Percentiles rank a stretch among this genome's conserved stretches.
These are phyloP conservation scores for Nitzschia putrida DNA, from an alignment of 108 stramenopile species.

Conservation along the genomic window DNA sequence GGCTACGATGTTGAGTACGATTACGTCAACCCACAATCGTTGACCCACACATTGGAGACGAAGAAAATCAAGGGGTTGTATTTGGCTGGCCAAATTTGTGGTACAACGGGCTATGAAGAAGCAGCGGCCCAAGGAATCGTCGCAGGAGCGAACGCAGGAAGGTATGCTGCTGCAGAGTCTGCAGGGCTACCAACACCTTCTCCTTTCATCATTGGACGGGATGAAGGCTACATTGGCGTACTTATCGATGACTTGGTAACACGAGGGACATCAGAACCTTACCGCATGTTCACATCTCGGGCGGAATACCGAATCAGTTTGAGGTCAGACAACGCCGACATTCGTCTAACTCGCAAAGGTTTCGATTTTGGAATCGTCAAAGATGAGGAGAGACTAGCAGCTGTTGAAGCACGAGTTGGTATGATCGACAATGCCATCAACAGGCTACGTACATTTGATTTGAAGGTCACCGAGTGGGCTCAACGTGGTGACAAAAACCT, in stretches of 20 bases:
- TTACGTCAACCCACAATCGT: conserved; percentile 91
- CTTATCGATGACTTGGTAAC: conserved; percentile 98
- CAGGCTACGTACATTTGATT: conserved; percentile 60
- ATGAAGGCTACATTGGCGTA: conserved; percentile 97
- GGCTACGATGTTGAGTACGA: conserved; percentile 95
- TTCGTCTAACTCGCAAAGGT: conserved; percentile 91
- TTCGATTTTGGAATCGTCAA: conserved; percentile 87
- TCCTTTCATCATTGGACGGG: conserved; percentile 90
- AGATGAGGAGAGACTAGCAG: conserved; percentile 79
- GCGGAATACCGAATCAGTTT: conserved; percentile 93
- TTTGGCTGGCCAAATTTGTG: conserved; percentile 98
- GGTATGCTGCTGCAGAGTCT: conserved; percentile 55
- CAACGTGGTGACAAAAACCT: conserved; percentile 65
- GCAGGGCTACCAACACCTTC: conserved; percentile 50
- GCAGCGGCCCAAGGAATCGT: conserved; percentile 96
- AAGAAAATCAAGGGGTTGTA: conserved; percentile 89
- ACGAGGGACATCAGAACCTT: conserved; percentile 91
- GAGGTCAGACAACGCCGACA: conserved; percentile 95
- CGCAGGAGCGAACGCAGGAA: conserved; percentile 92
- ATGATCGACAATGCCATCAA: conserved; percentile 71
- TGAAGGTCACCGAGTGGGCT: conserved; percentile 85
- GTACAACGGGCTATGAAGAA: conserved; percentile 99
- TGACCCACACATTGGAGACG: conserved; percentile 91
- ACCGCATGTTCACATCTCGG: conserved; percentile 97
- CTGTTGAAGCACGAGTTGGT: conserved; percentile 70